Conservation (phyloP, 2,329 filamentous ascomycete genomes). For the Fusarium nodosum region DNA sequence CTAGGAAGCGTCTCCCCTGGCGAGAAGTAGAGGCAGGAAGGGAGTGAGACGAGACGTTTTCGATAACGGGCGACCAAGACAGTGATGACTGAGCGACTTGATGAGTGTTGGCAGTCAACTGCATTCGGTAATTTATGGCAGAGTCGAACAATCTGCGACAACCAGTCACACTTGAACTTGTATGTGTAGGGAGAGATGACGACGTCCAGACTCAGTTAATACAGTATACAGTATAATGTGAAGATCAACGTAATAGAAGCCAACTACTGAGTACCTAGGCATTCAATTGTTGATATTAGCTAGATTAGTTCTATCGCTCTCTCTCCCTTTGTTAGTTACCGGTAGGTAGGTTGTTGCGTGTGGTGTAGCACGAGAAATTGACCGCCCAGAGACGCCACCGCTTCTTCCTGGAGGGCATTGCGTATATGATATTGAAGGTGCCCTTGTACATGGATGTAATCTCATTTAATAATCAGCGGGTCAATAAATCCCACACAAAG, state of each 20-base stretch:
- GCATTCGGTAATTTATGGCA: constrained; percentile 33
- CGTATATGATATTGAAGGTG: constrained; percentile 26
- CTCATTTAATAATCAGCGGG: constrained; percentile 5
- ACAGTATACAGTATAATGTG: background rate
- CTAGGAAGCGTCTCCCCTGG: constrained; percentile 18
- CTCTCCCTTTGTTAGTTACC: background rate
- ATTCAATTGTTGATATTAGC: background rate
- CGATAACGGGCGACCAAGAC: constrained; percentile 28
- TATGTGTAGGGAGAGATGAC: constrained; percentile 2
- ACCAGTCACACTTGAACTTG: constrained; percentile 25
- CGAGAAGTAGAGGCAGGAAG: constrained; percentile 16
- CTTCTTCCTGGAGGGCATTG: constrained; percentile 11
- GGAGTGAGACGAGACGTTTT: constrained; percentile 40
- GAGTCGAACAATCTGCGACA: constrained; percentile 36
- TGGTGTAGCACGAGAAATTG: constrained; percentile 1
- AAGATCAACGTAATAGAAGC: background rate
- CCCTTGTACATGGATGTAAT: constrained; percentile 31
- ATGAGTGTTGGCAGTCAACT: constrained; percentile 1
- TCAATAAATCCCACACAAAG: constrained; percentile 36
- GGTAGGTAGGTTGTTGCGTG: background rate
- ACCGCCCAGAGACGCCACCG: background rate
- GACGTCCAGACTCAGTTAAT: background rate
- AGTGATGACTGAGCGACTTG: background rate
- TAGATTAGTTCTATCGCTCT: too few species aligned
- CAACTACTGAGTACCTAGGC: background rate